Base-by-base conservation (phyloP, 768 basidiomycete species). In the Paxillus involutus region DNA sequence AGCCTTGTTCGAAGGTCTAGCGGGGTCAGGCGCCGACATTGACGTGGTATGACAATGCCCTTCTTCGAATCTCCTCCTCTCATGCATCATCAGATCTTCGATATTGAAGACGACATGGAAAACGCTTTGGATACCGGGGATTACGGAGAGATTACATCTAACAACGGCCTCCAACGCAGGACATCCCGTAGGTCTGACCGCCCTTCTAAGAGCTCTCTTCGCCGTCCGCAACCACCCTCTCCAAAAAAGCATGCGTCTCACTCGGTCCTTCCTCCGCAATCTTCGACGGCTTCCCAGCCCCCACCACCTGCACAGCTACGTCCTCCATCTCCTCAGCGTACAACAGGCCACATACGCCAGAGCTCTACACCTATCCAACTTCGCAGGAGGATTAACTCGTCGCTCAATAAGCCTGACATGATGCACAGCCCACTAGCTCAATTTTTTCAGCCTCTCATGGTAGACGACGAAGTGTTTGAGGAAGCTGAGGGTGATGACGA, bases 1-100 rank as follows among this genome's bases (percentile, higher is more conserved):
- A 94, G 91, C 85, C 19, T 75, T 93, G 44, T 85, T 94, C 54
- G 92, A 94, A 59, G 86, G 88, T 10, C 68, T 93, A 13, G 83
- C 78, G n/a, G 89, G 91, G 3, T 77, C 82, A 2, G 84, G 78
- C 53, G 75, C 80, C 4, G 88, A 91, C 61, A 93, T 94, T 52
- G 86, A 88, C 59, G 80, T 83, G 7, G 90, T 91, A 64, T 17
- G 83, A 50, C 33, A 16, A 13, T 51, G 39, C 32, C 17, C 35
- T 24, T 33, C 41, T 52, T 19, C 11, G 17, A 16, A 14, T 11
- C 1, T 13, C n/a, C 12, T 0, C 14, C 16, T 16, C 49, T 63
- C 21, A 63, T 6, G 17, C 8, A 49, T 16, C 21, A 17, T 41
- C 51, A 91, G 85, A 83, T 94, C 17, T 94, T 94, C 61, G 88